Conservation (phyloP, 345 rosid species). For the Excoecaria agallocha region DNA sequence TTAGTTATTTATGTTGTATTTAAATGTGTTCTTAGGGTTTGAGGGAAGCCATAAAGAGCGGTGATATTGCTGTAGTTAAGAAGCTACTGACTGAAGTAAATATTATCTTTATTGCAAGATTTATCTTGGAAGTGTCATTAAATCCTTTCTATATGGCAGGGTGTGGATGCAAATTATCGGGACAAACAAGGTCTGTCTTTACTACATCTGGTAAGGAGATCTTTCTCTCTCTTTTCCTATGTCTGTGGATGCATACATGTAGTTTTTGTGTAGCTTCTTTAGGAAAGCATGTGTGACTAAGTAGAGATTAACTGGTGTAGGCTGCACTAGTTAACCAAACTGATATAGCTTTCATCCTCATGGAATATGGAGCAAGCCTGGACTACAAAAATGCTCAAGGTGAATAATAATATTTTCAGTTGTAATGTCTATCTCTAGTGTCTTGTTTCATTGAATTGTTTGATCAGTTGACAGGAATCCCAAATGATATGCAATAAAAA, state of each 20-base stretch:
- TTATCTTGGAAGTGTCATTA: constrained; percentile 1
- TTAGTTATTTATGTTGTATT: constrained; percentile 1
- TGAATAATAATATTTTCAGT: constrained; percentile 20
- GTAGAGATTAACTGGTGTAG: constrained; percentile 36
- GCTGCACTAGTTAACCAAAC: constrained; percentile 79
- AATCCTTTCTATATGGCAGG: constrained; percentile 43
- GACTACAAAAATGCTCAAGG: constrained; percentile 92
- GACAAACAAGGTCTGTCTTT: constrained; percentile 91
- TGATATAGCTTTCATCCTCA: constrained; percentile 66
- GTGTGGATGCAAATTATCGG: constrained; percentile 82
- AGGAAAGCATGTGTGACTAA: constrained; percentile 13
- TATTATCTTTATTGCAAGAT: constrained; percentile 10
- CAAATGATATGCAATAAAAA: not conserved
- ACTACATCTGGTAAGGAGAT: constrained; percentile 67
- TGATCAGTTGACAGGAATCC: not conserved
- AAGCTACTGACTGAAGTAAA: constrained; percentile 80
- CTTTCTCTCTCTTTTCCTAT: constrained; percentile 1
- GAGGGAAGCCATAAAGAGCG: constrained; percentile 94
- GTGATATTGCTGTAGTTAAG: constrained; percentile 66
- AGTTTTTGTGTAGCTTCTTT: not conserved
- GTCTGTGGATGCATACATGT: not conserved
- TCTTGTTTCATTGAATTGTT: constrained; percentile 6
- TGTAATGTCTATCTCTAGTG: constrained; percentile 1
- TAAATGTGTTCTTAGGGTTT: constrained; percentile 57
- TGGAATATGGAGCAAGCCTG: constrained; percentile 84